Conservation (phyloP, 176 grass and related monocot genomes). For the Poa pratensis region DNA sequence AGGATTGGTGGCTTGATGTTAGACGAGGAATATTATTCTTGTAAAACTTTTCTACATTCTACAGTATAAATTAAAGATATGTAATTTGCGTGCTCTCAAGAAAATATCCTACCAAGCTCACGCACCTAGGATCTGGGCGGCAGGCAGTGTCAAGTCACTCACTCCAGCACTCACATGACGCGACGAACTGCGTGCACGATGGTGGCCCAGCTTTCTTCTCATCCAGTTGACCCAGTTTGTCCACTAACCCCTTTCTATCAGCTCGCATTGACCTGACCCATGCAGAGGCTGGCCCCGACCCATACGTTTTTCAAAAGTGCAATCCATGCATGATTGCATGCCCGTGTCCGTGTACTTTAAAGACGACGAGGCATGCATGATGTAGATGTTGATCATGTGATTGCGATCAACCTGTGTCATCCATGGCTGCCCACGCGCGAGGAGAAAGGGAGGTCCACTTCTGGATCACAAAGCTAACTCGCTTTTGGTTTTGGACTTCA, state of each 20-base stretch:
- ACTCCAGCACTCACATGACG: not conserved
- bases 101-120: not conserved
- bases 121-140: not conserved
- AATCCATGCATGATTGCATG: not conserved
- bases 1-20: too few species aligned
- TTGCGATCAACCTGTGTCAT: not conserved
- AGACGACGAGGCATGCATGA: not conserved
- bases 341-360: not conserved
- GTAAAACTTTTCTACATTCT: too few species aligned
- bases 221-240: conserved; percentile 5
- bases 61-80: too few species aligned
- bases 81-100: too few species aligned
- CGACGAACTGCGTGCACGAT: conserved; percentile 7
- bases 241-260: too few species aligned
- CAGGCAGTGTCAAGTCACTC: not conserved
- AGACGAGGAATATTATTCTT: too few species aligned
- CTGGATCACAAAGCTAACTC: conserved; percentile 2
- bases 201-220: not conserved
- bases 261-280: not conserved
- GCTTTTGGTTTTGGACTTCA: conserved; percentile 18
- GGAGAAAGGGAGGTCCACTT: conserved; percentile 1
- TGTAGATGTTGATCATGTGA: conserved; percentile 7
- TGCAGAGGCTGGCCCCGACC: not conserved
- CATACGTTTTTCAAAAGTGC: not conserved
- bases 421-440: not conserved